A percentile compares a stretch with the other conserved stretches of the same genome.
Evolutionary conservation across 139 green algal species (phyloP).

Genomic region (Picochlorum sp.): DNA sequence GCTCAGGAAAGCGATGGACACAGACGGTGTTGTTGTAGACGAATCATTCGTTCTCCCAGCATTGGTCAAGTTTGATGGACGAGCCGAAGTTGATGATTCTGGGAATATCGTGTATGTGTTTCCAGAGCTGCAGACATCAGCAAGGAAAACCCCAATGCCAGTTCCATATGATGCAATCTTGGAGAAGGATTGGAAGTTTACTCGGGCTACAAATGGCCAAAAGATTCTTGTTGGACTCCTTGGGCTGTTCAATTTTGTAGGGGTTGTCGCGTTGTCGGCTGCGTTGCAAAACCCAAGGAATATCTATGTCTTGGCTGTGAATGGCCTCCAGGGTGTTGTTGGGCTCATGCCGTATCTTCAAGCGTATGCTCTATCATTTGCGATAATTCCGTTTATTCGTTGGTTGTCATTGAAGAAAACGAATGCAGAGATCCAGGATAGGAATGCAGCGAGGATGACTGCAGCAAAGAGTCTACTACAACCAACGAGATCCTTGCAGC

Average conservation of each 20-base stretch:
- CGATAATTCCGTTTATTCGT: slow-evolving; percentile 68
- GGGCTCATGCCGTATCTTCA: slow-evolving; percentile 47
- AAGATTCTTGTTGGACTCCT: slow-evolving; percentile 40
- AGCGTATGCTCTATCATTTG: slow-evolving; percentile 81
- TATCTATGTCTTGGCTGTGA: slow-evolving; percentile 26
- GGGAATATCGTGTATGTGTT: slow-evolving; percentile 91
- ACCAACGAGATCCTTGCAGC: slow-evolving; percentile 5
- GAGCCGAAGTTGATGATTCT: slow-evolving; percentile 66
- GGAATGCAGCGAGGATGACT: slow-evolving; percentile 52
- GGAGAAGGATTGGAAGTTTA: slow-evolving; percentile 28
- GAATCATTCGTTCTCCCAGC: slow-evolving; percentile 85
- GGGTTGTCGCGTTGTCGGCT: slow-evolving; percentile 56
- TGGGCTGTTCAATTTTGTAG: slow-evolving; percentile 76
- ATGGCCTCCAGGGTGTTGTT: slow-evolving; percentile 33
- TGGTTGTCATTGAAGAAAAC: slow-evolving; percentile 34
- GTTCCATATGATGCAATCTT: not conserved
- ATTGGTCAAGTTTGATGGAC: slow-evolving; percentile 73
- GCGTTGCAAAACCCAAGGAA: slow-evolving; percentile 38
- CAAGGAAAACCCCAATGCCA: not conserved
- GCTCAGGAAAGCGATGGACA: not conserved
- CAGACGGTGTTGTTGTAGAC: slow-evolving; percentile 25
- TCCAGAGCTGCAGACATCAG: slow-evolving; percentile 55
- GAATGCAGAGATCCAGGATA: slow-evolving; percentile 64
- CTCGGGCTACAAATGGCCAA: slow-evolving; percentile 44
- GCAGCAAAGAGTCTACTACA: slow-evolving; percentile 19